phyloP scores from a whole-genome alignment of 2,329 filamentous ascomycete species.

The Talaromyces sp. region DNA sequence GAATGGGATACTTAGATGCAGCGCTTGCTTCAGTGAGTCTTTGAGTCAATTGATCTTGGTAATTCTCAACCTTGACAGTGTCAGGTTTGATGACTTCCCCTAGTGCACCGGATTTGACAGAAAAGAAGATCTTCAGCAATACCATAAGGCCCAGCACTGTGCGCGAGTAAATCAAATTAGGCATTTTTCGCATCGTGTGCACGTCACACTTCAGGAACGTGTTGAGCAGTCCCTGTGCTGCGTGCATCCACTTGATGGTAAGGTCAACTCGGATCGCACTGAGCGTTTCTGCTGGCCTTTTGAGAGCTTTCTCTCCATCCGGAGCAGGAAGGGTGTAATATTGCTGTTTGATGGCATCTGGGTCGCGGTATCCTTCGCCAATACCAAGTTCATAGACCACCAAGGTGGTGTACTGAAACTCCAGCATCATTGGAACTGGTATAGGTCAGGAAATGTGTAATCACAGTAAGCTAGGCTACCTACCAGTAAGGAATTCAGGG shows the following conservation, averaged over 20 bases:
- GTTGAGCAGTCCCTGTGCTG: conserved; percentile 33
- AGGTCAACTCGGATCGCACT: conserved; percentile 36
- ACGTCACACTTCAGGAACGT: conserved; percentile 31
- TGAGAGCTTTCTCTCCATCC: conserved; percentile 22
- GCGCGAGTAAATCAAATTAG: conserved; percentile 34
- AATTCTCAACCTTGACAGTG: conserved; percentile 30
- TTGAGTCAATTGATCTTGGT: conserved; percentile 29
- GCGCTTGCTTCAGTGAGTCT: conserved; percentile 34
- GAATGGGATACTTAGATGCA: conserved; percentile 32
- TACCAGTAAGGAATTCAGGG: conserved; percentile 30
- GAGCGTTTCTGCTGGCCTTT: conserved; percentile 20
- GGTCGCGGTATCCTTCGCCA: conserved; percentile 36
- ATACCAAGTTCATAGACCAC: conserved; percentile 34
- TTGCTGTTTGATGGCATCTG: conserved; percentile 31
- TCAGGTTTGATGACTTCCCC: conserved; percentile 31
- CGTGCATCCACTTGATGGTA: conserved; percentile 38
- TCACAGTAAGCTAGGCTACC: too few relatives aligned
- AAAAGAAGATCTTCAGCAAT: conserved; percentile 35
- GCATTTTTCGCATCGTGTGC: conserved; percentile 32
- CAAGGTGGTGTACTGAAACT: conserved; percentile 31
- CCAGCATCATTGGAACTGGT: conserved; percentile 29
- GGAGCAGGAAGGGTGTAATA: conserved; percentile 33
- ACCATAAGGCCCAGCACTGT: conserved; percentile 32
- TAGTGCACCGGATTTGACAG: conserved; percentile 29
- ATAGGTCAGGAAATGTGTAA: not conserved